Conservation (phyloP, 1,284 basidiomycete species). For the Papiliotrema nemorosa region DNA sequence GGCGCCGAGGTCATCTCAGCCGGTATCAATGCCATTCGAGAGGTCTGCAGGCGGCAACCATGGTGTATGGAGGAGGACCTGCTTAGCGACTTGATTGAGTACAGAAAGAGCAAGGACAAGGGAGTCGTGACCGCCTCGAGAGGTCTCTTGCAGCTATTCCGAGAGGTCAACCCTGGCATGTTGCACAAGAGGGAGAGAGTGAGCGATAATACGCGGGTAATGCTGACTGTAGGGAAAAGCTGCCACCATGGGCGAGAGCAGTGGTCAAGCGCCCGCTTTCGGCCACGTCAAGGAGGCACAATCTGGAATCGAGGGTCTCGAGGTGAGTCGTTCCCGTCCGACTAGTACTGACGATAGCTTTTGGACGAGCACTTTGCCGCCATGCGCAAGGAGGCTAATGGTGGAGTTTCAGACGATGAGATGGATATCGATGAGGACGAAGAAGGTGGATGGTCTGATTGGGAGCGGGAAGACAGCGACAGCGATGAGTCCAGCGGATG, state of each 20-base stretch:
- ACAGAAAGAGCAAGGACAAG: conserved; percentile 93
- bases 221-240: conserved; percentile 66
- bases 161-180: conserved; percentile 93
- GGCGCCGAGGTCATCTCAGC: conserved; percentile 91
- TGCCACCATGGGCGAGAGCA: conserved; percentile 67
- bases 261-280: conserved; percentile 68
- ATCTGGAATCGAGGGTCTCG: conserved; percentile 83
- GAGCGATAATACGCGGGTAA: not conserved
- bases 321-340: conserved; percentile 54
- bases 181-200: conserved; percentile 80
- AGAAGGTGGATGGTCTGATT: conserved; percentile 74
- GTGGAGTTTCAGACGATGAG: conserved; percentile 52
- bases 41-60: conserved; percentile 88
- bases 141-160: conserved; percentile 84
- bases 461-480: conserved; percentile 75
- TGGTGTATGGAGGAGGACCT: conserved; percentile 93
- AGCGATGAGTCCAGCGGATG: conserved; percentile 70
- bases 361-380: conserved; percentile 79
- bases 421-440: conserved; percentile 58
- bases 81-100: conserved; percentile 87
- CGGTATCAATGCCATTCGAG: conserved; percentile 89
- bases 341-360: conserved; percentile 54
- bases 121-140: conserved; percentile 83
- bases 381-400: conserved; percentile 62
- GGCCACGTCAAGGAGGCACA: conserved; percentile 69